Evolutionary conservation across 1,284 basidiomycete genomes (phyloP), one percentile per base, ranked within the genome.

Genomic region (Amylostereum chailletii): DNA sequence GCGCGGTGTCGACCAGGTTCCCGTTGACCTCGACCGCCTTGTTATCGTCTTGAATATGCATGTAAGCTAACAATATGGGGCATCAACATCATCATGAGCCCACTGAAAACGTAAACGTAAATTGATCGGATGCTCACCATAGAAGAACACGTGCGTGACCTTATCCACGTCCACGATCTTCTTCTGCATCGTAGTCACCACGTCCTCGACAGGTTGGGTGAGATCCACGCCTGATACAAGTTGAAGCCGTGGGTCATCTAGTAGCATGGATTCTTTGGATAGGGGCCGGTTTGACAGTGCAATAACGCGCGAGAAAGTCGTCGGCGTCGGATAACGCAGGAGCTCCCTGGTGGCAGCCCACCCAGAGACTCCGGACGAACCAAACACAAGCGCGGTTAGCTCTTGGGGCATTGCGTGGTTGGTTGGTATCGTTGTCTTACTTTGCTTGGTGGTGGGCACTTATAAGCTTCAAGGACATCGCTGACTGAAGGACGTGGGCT

Each of bases 211-310:
- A 5, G 47, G 34, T 27, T 34, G 32, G n/a, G 31, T 33, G n/a
- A 48, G 47, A 33, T 48, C 41, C 9, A 48, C 47, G 11, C 47
- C 47, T 19, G 41, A 42, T n/a, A 31, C 42, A 7, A 45, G 37
- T 8, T 26, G 33, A 33, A 48, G 38, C 19, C 47, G 47, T 11
- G 47, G 39, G 41, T 48, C 47, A 30, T 6, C 26, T 10, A 42
- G 47, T 27, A 44, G 31, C 9, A 2, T 31, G 32, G 36, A 39
- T 33, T 27, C 47, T 27, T 26, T 11, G 5, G 41, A n/a, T 26
- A 48, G 47, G 5, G 47, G 47, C 9, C 47, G 47, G 32, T 48
- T 48, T n/a, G 47, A 39, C 5, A 48, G n/a, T 11, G 34, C 47
- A 29, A 39, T 48, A 33, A 48, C 47, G n/a, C 34, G 19, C 9